phyloP scores from a whole-genome alignment of 2,329 filamentous ascomycete genomes.

The Emergomyces orientalis region DNA sequence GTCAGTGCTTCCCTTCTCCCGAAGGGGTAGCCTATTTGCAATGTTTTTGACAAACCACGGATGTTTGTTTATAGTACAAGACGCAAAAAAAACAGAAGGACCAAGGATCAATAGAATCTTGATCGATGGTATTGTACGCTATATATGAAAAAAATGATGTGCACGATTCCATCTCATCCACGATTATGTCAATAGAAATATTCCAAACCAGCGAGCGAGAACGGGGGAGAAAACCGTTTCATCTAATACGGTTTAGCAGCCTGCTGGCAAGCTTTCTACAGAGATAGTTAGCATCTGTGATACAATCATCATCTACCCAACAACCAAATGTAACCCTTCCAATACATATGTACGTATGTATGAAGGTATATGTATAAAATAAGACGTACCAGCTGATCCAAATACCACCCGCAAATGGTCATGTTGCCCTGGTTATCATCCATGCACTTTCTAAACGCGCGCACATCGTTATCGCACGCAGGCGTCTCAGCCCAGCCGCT shows the following conservation, averaged over 20 bases:
- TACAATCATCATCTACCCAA: background rate
- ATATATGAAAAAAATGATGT: background rate
- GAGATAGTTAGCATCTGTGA: background rate
- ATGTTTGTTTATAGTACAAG: conserved; percentile 1
- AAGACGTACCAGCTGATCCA: conserved; percentile 76
- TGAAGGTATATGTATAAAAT: no score
- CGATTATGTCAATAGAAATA: background rate
- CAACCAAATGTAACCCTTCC: background rate
- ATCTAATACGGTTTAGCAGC: conserved; percentile 62
- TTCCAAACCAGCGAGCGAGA: background rate
- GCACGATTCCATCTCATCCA: background rate
- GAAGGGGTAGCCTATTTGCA: background rate
- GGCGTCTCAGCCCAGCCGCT: conserved; percentile 34
- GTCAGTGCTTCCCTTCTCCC: background rate
- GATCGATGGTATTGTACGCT: conserved; percentile 4
- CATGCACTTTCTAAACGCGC: conserved; percentile 89
- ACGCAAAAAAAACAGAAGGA: background rate
- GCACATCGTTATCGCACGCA: conserved; percentile 71
- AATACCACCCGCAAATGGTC: conserved; percentile 95
- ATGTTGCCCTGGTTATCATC: conserved; percentile 90
- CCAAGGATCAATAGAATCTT: background rate
- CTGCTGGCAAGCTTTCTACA: conserved; percentile 68
- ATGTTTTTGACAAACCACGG: background rate
- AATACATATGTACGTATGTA: no score
- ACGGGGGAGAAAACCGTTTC: background rate